phyloP scores from a whole-genome alignment of 192 early-diverging fungal genomes.

The Allomyces arbusculus region DNA sequence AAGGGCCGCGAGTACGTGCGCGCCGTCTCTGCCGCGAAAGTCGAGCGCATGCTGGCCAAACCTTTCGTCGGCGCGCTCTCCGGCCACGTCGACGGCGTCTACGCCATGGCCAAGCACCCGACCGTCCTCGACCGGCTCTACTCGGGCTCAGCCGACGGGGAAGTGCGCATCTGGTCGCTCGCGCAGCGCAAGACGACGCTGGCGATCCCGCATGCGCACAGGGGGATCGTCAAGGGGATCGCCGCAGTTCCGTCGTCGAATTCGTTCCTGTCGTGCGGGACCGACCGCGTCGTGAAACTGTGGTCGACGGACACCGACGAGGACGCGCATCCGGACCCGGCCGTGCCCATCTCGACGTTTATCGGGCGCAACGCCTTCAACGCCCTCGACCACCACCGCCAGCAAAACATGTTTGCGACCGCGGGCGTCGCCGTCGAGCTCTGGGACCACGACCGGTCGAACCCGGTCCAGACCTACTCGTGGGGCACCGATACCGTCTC shows the following conservation, averaged over 20 bases:
- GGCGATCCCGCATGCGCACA: slow-evolving; percentile 49
- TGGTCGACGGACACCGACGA: slow-evolving; percentile 43
- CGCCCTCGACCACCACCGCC: slow-evolving; percentile 79
- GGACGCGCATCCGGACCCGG: slow-evolving; percentile 2
- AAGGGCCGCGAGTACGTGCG: slow-evolving; percentile 85
- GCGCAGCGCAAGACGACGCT: slow-evolving; percentile 53
- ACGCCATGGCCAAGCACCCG: slow-evolving; percentile 86
- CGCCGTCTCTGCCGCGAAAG: slow-evolving; percentile 79
- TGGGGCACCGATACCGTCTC: slow-evolving; percentile 94
- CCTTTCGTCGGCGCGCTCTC: slow-evolving; percentile 77
- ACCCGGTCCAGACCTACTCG: slow-evolving; percentile 58
- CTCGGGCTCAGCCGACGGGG: slow-evolving; percentile 88
- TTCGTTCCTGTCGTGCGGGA: slow-evolving; percentile 72
- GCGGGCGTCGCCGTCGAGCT: slow-evolving; percentile 66
- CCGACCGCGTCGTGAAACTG: slow-evolving; percentile 85
- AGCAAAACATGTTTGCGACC: slow-evolving; percentile 66
- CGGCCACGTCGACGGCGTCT: slow-evolving; percentile 92
- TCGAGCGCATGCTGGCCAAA: slow-evolving; percentile 91
- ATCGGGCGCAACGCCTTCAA: slow-evolving; percentile 57
- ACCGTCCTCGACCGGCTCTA: slow-evolving; percentile 57
- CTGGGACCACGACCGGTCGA: slow-evolving; percentile 78
- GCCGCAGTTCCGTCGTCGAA: slow-evolving; percentile 42
- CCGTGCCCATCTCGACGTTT: slow-evolving; percentile 53
- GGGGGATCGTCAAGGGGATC: slow-evolving; percentile 72
- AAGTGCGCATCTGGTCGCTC: slow-evolving; percentile 81